These are phyloP conservation scores for Tolypocladium amazonense DNA, from an alignment of 2,329 filamentous ascomycete species.

Conservation along the genomic window DNA sequence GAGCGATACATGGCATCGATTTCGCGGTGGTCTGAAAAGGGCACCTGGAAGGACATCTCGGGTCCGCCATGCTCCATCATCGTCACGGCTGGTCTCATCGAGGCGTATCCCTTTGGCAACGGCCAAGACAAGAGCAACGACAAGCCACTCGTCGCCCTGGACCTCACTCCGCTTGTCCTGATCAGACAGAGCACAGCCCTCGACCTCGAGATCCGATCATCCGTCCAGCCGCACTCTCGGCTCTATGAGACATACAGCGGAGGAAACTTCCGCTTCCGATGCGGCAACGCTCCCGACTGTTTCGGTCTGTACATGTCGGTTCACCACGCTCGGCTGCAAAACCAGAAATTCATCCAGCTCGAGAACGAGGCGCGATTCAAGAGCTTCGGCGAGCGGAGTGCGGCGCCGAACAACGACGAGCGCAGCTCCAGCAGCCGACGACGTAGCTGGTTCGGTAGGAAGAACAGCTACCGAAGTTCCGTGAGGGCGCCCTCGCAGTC, in stretches of 20 bases:
- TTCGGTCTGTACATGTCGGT: slow-evolving; percentile 75
- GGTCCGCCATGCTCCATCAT: slow-evolving; percentile 41
- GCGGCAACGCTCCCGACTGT: slow-evolving; percentile 65
- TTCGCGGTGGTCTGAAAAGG: slow-evolving; percentile 52
- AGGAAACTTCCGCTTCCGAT: slow-evolving; percentile 82
- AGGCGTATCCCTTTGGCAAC: slow-evolving; percentile 36
- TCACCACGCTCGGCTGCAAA: slow-evolving; percentile 82
- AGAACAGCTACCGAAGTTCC: slow-evolving; percentile 55
- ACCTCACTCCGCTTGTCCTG: slow-evolving; percentile 84
- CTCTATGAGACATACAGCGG: slow-evolving; percentile 52
- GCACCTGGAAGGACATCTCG: slow-evolving; percentile 48
- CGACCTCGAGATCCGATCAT: slow-evolving; percentile 88
- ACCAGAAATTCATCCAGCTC: slow-evolving; percentile 70
- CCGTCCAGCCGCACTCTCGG: slow-evolving; percentile 61
- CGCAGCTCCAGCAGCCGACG: slow-evolving; percentile 34
- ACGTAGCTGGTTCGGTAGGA: slow-evolving; percentile 50
- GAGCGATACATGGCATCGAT: slow-evolving; percentile 42
- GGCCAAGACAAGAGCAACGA: slow-evolving; percentile 20
- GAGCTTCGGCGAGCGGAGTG: slow-evolving; percentile 53
- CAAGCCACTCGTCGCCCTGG: slow-evolving; percentile 55
- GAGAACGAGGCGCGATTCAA: slow-evolving; percentile 59
- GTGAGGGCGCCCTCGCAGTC: slow-evolving; percentile 53
- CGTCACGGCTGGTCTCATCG: slow-evolving; percentile 47
- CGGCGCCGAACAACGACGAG: slow-evolving; percentile 34
- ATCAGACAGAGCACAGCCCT: slow-evolving; percentile 84